Conservation (phyloP, 768 basidiomycete species). For the Sporobolomyces roseus region DNA sequence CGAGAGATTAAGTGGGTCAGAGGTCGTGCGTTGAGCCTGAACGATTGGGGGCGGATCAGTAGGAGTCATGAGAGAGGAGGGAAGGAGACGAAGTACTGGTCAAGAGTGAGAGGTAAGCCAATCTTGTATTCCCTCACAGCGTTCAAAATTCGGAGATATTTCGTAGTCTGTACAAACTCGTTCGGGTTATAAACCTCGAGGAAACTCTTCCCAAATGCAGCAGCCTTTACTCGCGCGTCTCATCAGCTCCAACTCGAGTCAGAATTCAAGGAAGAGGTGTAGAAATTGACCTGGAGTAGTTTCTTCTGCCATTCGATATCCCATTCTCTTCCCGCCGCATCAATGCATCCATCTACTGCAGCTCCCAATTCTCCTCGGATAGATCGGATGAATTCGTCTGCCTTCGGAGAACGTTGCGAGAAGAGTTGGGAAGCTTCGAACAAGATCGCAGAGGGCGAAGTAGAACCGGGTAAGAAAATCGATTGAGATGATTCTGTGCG, state of each 20-base stretch:
- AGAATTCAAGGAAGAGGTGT: neutral
- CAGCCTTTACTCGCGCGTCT: slow-evolving; percentile 61
- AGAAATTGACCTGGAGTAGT: slow-evolving; percentile 64
- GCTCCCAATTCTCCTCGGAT: slow-evolving; percentile 78
- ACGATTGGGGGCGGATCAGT: neutral
- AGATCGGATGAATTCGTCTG: slow-evolving; percentile 84
- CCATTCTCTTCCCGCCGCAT: slow-evolving; percentile 88
- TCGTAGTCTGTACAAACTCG: slow-evolving; percentile 88
- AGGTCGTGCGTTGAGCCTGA: slow-evolving; percentile 74
- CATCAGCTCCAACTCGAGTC: neutral
- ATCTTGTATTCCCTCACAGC: slow-evolving; percentile 87
- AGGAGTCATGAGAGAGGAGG: neutral
- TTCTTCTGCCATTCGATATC: slow-evolving; percentile 83
- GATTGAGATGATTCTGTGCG: slow-evolving; percentile 66
- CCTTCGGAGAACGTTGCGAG: slow-evolving; percentile 71
- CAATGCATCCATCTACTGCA: slow-evolving; percentile 87
- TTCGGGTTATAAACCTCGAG: slow-evolving; percentile 86
- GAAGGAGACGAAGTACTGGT: slow-evolving; percentile 60
- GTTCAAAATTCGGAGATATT: slow-evolving; percentile 87
- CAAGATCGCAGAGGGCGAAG: slow-evolving; percentile 81
- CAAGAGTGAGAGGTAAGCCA: slow-evolving; percentile 85
- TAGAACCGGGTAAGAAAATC: slow-evolving; percentile 88
- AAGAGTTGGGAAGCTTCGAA: slow-evolving; percentile 91
- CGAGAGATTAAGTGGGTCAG: slow-evolving; percentile 75
- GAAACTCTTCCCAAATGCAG: slow-evolving; percentile 91